phyloP scores from a whole-genome alignment of 2,329 filamentous ascomycete species.

The Calonectria pseudoturangicola region DNA sequence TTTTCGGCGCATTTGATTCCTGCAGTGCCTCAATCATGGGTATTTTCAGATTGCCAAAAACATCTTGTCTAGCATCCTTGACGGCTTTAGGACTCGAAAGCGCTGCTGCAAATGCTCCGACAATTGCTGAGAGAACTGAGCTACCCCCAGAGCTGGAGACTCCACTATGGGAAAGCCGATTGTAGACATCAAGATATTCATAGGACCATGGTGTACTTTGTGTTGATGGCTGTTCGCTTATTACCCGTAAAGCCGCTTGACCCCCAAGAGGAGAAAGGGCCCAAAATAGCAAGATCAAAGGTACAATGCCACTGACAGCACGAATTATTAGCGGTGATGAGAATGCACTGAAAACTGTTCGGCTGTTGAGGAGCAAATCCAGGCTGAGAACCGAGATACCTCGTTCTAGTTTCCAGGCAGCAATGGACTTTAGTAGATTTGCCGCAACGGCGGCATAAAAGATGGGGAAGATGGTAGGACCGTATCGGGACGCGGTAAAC shows the following conservation, averaged over 20 bases:
- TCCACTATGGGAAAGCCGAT: not conserved
- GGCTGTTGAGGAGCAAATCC: conserved; percentile 34
- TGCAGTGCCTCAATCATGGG: conserved; percentile 35
- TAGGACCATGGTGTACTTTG: not conserved
- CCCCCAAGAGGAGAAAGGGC: conserved; percentile 35
- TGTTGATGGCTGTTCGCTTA: conserved; percentile 1
- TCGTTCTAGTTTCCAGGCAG: conserved; percentile 30
- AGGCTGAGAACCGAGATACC: conserved; percentile 31
- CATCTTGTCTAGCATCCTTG: conserved; percentile 23
- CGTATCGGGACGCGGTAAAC: conserved; percentile 13
- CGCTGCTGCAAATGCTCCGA: conserved; percentile 26
- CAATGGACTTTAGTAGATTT: conserved; percentile 29
- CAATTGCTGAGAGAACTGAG: not conserved
- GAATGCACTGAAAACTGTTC: conserved; percentile 34
- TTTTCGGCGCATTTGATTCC: not conserved
- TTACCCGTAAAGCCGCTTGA: conserved; percentile 29
- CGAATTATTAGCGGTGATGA: conserved; percentile 20
- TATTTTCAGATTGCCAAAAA: conserved; percentile 29
- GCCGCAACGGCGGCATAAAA: conserved; percentile 34
- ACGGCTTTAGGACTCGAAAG: conserved; percentile 23
- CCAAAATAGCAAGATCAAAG: conserved; percentile 20
- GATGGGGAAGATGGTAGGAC: conserved; percentile 34
- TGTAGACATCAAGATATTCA: conserved; percentile 10
- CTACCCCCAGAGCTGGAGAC: not conserved
- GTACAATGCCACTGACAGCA: conserved; percentile 5